Percentiles rank a stretch among this genome's conserved stretches.
Conservation (phyloP, 768 basidiomycete species). For the Suillus alpinus region DNA sequence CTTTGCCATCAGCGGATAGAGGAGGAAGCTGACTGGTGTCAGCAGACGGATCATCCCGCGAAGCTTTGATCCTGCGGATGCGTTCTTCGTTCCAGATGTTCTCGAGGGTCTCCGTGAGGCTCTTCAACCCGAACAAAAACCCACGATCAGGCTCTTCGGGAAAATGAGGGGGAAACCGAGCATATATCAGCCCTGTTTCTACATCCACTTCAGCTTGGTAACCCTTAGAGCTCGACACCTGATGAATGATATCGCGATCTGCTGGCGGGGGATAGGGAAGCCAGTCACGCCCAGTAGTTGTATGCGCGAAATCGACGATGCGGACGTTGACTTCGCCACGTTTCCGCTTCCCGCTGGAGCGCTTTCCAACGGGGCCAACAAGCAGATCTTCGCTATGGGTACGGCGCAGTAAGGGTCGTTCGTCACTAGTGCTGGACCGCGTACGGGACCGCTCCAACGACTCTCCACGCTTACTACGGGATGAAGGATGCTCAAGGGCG, state of each 20-base stretch:
- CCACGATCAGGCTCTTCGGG: constrained; percentile 89
- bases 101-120: constrained; percentile 70
- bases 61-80: constrained; percentile 59
- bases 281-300: constrained; percentile 94
- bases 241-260: constrained; percentile 37
- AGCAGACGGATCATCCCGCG: constrained; percentile 53
- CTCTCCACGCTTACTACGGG: constrained; percentile 71
- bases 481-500: constrained; percentile 61
- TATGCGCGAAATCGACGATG: constrained; percentile 98
- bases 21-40: constrained; percentile 55
- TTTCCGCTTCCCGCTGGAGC: constrained; percentile 63
- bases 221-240: constrained; percentile 61
- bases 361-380: constrained; percentile 61
- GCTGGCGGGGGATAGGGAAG: constrained; percentile 55
- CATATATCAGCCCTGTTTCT: constrained; percentile 79
- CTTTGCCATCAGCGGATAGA: constrained; percentile 68
- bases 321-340: constrained; percentile 93
- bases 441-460: constrained; percentile 61
- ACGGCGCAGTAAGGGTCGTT: constrained; percentile 54
- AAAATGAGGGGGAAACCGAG: constrained; percentile 92
- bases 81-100: constrained; percentile 88
- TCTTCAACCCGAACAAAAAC: constrained; percentile 89
- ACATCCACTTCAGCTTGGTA: constrained; percentile 83
- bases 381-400: constrained; percentile 81
- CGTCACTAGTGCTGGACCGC: constrained; percentile 41